A percentile compares a stretch with the other conserved stretches of the same genome.
Conservation (phyloP, 257 asterid genomes). For the Leptodermis oblonga region DNA sequence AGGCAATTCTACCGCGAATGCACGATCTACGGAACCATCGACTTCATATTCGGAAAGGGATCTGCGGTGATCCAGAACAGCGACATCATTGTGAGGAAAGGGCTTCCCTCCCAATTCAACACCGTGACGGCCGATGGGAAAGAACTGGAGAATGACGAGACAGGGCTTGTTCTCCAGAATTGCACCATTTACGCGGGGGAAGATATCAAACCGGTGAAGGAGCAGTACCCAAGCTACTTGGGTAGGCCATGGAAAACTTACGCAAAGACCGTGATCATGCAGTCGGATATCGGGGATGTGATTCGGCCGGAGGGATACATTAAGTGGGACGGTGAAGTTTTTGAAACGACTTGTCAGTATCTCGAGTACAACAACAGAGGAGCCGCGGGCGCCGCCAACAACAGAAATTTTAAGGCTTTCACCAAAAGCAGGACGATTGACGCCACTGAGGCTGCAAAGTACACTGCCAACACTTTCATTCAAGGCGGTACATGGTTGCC, state of each 20-base stretch:
- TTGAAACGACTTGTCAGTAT: slow-evolving; percentile 26
- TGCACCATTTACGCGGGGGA: slow-evolving; percentile 48
- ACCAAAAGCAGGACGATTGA: slow-evolving; percentile 9
- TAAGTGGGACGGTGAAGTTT: slow-evolving; percentile 31
- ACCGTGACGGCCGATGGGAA: slow-evolving; percentile 66
- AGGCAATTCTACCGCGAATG: slow-evolving; percentile 66
- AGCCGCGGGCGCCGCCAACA: slow-evolving; percentile 64
- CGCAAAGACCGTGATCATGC: slow-evolving; percentile 49
- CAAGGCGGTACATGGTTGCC: slow-evolving; percentile 23
- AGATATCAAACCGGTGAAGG: too few relatives aligned
- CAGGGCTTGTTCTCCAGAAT: slow-evolving; percentile 59
- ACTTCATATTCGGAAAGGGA: slow-evolving; percentile 75
- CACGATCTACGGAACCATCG: slow-evolving; percentile 58
- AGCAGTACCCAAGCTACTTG: slow-evolving; percentile 32
- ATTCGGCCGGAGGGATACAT: slow-evolving; percentile 55
- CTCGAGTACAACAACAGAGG: slow-evolving; percentile 54
- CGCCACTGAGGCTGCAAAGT: slow-evolving; percentile 15
- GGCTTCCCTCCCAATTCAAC: slow-evolving; percentile 37
- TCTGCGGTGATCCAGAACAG: slow-evolving; percentile 50
- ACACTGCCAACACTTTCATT: slow-evolving; percentile 19
- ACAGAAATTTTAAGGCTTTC: slow-evolving; percentile 17
- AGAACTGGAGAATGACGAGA: slow-evolving; percentile 13
- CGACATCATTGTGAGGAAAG: slow-evolving; percentile 44
- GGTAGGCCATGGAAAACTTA: slow-evolving; percentile 54
- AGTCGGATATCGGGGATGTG: slow-evolving; percentile 55